phyloP scores from a whole-genome alignment of 2,329 filamentous ascomycete species.

The Fusarium pseudonygamai region DNA sequence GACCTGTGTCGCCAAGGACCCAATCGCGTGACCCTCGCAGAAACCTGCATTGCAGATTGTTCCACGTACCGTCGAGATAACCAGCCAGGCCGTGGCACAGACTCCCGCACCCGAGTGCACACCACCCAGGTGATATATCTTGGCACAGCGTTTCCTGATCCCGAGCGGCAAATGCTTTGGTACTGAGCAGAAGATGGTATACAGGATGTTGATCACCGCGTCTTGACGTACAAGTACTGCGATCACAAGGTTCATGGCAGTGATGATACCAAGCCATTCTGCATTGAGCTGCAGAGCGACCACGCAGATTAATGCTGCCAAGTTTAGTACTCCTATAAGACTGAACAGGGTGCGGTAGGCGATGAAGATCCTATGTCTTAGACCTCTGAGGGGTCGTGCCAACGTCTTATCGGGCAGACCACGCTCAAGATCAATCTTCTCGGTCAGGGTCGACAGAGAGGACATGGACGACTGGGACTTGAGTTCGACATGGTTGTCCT shows the following conservation, averaged over 20 bases:
- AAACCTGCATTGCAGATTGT: slow-evolving; percentile 49
- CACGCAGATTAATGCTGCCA: slow-evolving; percentile 57
- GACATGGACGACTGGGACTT: slow-evolving; percentile 46
- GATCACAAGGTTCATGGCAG: slow-evolving; percentile 59
- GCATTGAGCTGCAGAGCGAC: slow-evolving; percentile 47
- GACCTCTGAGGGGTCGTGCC: slow-evolving; percentile 50
- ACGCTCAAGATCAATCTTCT: slow-evolving; percentile 44
- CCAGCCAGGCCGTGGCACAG: slow-evolving; percentile 60
- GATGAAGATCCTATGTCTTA: slow-evolving; percentile 59
- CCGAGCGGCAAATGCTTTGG: slow-evolving; percentile 58
- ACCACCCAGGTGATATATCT: slow-evolving; percentile 63
- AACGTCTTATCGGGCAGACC: slow-evolving; percentile 55
- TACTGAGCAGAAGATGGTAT: slow-evolving; percentile 56
- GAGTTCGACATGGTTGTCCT: slow-evolving; percentile 38
- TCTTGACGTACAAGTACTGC: slow-evolving; percentile 65
- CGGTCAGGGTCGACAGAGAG: slow-evolving; percentile 39
- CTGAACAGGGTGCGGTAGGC: slow-evolving; percentile 67
- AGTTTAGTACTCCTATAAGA: slow-evolving; percentile 60
- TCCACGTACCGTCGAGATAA: slow-evolving; percentile 53
- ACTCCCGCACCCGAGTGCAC: slow-evolving; percentile 61
- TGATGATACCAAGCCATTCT: slow-evolving; percentile 53
- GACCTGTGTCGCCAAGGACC: slow-evolving; percentile 54
- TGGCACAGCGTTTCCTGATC: slow-evolving; percentile 58
- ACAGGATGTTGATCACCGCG: slow-evolving; percentile 61
- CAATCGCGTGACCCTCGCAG: slow-evolving; percentile 42